Percentiles rank a stretch among this genome's conserved stretches.
phyloP scores from a whole-genome alignment of 352 stramenopile genomes.

The Aphanomyces cochlioides region DNA sequence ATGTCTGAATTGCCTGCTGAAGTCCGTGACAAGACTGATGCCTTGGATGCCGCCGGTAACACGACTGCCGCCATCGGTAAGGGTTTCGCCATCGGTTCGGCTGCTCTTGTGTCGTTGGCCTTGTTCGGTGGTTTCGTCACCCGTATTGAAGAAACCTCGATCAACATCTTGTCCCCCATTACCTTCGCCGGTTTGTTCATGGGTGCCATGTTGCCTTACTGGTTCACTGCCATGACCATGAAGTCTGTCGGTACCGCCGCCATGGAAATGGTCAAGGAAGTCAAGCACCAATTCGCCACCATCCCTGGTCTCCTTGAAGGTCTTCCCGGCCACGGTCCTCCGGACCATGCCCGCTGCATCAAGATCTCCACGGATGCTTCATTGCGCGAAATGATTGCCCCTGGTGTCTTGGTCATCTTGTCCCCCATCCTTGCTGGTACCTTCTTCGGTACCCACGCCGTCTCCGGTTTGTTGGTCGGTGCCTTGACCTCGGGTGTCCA shows the following conservation, averaged over 20 bases:
- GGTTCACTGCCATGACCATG: slow-evolving; percentile 99
- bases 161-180: slow-evolving; percentile 97
- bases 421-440: slow-evolving; percentile 97
- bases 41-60: slow-evolving; percentile 98
- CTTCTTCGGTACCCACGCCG: slow-evolving; percentile 97
- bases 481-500: slow-evolving; percentile 95
- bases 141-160: slow-evolving; percentile 91
- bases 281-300: slow-evolving; percentile 98
- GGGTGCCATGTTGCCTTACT: slow-evolving; percentile 99
- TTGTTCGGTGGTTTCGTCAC: slow-evolving; percentile 99
- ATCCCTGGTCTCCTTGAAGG: slow-evolving; percentile 97
- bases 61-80: slow-evolving; percentile 99
- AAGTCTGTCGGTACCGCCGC: slow-evolving; percentile 98
- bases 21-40: slow-evolving; percentile 99
- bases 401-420: slow-evolving; percentile 97
- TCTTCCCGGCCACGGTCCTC: slow-evolving; percentile 77
- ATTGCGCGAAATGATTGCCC: slow-evolving; percentile 98
- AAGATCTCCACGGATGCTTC: slow-evolving; percentile 99
- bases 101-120: slow-evolving; percentile 96
- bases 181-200: slow-evolving; percentile 99
- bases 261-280: slow-evolving; percentile 99
- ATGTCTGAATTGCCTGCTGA: slow-evolving; percentile 96
- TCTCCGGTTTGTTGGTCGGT: slow-evolving; percentile 97
- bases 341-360: slow-evolving; percentile 93
- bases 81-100: slow-evolving; percentile 99